These are phyloP conservation scores for Reticulascus tulasneorum DNA, from an alignment of 2,329 filamentous ascomycete genomes.

Conservation along the genomic window DNA sequence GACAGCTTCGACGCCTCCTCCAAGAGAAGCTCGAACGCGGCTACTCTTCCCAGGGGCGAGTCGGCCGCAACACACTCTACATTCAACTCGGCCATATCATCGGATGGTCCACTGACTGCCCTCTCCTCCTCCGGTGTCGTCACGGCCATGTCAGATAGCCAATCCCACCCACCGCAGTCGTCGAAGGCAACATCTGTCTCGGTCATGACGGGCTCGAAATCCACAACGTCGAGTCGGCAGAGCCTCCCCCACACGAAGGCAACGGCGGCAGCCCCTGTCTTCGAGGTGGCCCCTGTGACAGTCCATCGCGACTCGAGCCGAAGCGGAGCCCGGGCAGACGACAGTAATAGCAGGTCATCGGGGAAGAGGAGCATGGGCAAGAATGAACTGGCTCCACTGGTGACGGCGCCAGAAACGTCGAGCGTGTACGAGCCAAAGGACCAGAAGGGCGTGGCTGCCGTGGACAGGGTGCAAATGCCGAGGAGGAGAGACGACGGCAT, in stretches of 20 bases:
- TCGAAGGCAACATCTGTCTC: slow-evolving; percentile 47
- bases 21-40: slow-evolving; percentile 37
- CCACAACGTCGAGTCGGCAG: slow-evolving; percentile 33
- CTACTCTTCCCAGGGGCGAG: slow-evolving; percentile 38
- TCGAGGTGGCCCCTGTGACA: slow-evolving; percentile 45
- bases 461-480: slow-evolving; percentile 20
- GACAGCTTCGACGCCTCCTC: slow-evolving; percentile 39
- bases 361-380: slow-evolving; percentile 40
- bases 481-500: slow-evolving; percentile 38
- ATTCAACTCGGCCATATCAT: slow-evolving; percentile 25
- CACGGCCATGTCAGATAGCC: slow-evolving; percentile 31
- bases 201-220: slow-evolving; percentile 41
- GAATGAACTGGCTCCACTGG: slow-evolving; percentile 33
- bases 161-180: slow-evolving; percentile 35
- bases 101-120: slow-evolving; percentile 30
- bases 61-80: slow-evolving; percentile 27
- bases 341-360: slow-evolving; percentile 32
- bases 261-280: slow-evolving; percentile 35
- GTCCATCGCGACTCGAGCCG: slow-evolving; percentile 45
- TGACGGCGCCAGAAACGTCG: slow-evolving; percentile 30
- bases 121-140: slow-evolving; percentile 31
- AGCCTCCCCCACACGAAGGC: slow-evolving; percentile 39
- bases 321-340: slow-evolving; percentile 37
- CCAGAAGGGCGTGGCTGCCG: slow-evolving; percentile 26
- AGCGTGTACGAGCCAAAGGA: slow-evolving; percentile 36